Evolutionary conservation across 164 flowering plant genomes (phyloP).

Genomic region (Magnolia sinica): DNA sequence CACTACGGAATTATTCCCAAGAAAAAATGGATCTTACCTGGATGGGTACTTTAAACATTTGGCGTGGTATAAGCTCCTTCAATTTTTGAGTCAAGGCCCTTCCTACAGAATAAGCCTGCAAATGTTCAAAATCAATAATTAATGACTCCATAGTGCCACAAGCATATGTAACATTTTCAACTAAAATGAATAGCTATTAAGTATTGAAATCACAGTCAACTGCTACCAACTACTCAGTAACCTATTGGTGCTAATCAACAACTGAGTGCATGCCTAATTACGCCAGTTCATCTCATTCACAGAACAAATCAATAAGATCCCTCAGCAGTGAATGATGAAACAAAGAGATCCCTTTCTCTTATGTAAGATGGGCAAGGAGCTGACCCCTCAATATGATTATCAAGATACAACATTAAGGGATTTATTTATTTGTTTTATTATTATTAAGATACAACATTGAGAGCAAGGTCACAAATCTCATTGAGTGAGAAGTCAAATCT

Average conservation of each 20-base stretch:
- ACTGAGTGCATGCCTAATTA: not conserved
- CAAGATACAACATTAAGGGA: not conserved
- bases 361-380: not conserved
- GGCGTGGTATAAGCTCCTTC: conserved; percentile 97
- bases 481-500: too few relatives aligned
- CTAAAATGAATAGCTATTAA: not conserved
- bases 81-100: conserved; percentile 90
- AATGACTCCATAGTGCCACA: not conserved
- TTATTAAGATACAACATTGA: too few relatives aligned
- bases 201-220: not conserved
- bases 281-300: not conserved
- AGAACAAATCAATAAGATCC: not conserved
- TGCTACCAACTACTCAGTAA: not conserved
- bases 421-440: not conserved
- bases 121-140: not conserved
- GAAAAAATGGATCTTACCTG: conserved; percentile 53
- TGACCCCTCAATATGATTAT: not conserved
- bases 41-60: conserved; percentile 97
- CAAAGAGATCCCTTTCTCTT: not conserved
- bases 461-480: too few relatives aligned
- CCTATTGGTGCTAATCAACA: not conserved
- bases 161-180: not conserved
- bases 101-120: conserved; percentile 88
- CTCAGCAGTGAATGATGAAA: not conserved
- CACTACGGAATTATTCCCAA: not conserved